phyloP scores from a whole-genome alignment of 129 eudicot genomes.

The Chrysanthemum makinoi region DNA sequence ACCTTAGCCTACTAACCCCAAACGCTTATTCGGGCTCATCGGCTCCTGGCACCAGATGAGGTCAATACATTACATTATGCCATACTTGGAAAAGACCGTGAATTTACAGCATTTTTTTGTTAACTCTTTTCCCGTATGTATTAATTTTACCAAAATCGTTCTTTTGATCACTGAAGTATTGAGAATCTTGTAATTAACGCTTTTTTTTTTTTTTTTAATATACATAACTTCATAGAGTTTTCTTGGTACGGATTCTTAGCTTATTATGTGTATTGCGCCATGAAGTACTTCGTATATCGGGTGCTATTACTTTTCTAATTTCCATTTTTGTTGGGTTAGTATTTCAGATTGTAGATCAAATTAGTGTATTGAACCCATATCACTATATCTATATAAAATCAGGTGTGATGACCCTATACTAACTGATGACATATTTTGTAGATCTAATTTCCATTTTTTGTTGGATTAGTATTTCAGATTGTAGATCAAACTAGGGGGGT shows the following conservation, averaged over 20 bases:
- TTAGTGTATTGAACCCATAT: too few relatives aligned
- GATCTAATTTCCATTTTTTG: too few relatives aligned
- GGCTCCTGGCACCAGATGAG: background rate
- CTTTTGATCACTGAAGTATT: background rate
- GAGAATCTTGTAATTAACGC: background rate
- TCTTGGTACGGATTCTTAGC: background rate
- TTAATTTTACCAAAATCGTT: background rate
- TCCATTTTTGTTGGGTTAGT: too few relatives aligned
- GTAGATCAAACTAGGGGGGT: too few relatives aligned
- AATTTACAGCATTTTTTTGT: background rate
- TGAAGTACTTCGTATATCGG: too few relatives aligned
- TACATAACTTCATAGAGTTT: background rate
- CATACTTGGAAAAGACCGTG: background rate
- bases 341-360: too few relatives aligned
- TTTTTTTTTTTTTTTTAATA: background rate
- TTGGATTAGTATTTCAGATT: too few relatives aligned
- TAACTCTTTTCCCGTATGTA: background rate
- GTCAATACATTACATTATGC: background rate
- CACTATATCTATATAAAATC: too few relatives aligned
- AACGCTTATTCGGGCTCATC: background rate
- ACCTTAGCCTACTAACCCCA: constrained; percentile 29
- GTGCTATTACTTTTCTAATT: background rate
- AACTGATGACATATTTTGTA: too few relatives aligned
- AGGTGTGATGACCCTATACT: too few relatives aligned
- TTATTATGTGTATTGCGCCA: background rate